Evolutionary conservation across 179 eudicot species (phyloP).

Genomic region (Beta macrorhiza): DNA sequence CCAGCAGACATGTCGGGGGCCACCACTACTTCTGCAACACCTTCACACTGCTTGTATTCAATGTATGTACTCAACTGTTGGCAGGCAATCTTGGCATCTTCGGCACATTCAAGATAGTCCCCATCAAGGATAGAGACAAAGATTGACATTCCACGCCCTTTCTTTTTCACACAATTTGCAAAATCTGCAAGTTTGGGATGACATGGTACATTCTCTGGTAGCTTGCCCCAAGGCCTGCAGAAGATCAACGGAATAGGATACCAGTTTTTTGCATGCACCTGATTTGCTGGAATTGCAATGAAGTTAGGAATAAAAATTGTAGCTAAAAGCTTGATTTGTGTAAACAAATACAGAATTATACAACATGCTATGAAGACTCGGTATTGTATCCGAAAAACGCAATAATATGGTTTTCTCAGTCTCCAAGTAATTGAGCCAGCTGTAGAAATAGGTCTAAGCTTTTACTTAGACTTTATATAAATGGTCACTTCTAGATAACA

Average conservation of each 20-base stretch:
- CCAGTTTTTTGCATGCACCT: constrained; percentile 99
- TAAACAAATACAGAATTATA: background rate
- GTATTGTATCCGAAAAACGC: too few species aligned
- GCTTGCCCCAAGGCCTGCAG: constrained; percentile 99
- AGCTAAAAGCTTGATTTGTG: background rate
- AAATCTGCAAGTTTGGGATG: constrained; percentile 98
- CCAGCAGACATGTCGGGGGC: constrained; percentile 95
- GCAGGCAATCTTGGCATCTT: constrained; percentile 86
- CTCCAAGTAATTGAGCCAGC: too few species aligned
- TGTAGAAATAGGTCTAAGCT: too few species aligned
- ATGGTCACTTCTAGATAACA: too few species aligned
- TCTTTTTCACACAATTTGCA: constrained; percentile 98
- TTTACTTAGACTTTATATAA: too few species aligned
- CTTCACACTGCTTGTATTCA: constrained; percentile 93
- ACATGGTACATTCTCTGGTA: constrained; percentile 96
- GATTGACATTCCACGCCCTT: constrained; percentile 96
- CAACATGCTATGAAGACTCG: too few species aligned
- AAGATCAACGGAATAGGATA: constrained; percentile 94
- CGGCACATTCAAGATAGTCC: constrained; percentile 83
- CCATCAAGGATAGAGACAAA: constrained; percentile 90
- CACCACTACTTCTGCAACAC: constrained; percentile 95
- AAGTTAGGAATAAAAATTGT: background rate
- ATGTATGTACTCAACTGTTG: constrained; percentile 74
- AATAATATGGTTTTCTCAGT: too few species aligned
- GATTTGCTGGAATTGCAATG: constrained; percentile 59